Conservation (phyloP, 306 rosid species). For the apple (Malus domestica) region DNA sequence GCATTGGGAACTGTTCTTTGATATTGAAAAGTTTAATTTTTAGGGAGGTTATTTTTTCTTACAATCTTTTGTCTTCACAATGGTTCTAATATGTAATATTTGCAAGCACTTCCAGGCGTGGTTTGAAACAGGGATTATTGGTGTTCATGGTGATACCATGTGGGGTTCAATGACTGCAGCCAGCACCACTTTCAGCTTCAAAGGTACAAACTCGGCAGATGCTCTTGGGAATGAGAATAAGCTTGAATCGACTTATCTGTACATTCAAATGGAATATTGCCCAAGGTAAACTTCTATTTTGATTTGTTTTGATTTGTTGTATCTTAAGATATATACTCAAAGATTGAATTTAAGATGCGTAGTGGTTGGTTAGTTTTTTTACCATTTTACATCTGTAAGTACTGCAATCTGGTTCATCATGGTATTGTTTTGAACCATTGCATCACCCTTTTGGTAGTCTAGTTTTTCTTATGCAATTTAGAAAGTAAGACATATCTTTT, state of each 20-base stretch:
- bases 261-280: constrained; percentile 98
- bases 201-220: constrained; percentile 43
- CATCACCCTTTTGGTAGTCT: not conserved
- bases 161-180: constrained; percentile 65
- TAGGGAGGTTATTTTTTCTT: no score
- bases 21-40: no score
- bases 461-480: not conserved
- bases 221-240: constrained; percentile 56
- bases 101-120: constrained; percentile 69
- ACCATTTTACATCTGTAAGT: not conserved
- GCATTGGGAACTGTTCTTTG: not conserved
- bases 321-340: constrained; percentile 5
- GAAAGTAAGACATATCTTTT: not conserved
- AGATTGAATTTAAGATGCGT: not conserved
- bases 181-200: constrained; percentile 58
- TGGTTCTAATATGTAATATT: constrained; percentile 9
- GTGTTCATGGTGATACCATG: constrained; percentile 48
- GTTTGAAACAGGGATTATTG: constrained; percentile 79
- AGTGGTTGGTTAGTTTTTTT: not conserved
- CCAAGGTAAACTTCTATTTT: constrained; percentile 52
- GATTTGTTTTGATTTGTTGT: constrained; percentile 1
- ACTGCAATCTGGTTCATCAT: not conserved
- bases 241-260: constrained; percentile 78
- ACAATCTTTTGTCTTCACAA: constrained; percentile 1
- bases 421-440: not conserved